Base-by-base conservation (phyloP, 2,329 filamentous ascomycete genomes). In the Alternaria gansuensis region DNA sequence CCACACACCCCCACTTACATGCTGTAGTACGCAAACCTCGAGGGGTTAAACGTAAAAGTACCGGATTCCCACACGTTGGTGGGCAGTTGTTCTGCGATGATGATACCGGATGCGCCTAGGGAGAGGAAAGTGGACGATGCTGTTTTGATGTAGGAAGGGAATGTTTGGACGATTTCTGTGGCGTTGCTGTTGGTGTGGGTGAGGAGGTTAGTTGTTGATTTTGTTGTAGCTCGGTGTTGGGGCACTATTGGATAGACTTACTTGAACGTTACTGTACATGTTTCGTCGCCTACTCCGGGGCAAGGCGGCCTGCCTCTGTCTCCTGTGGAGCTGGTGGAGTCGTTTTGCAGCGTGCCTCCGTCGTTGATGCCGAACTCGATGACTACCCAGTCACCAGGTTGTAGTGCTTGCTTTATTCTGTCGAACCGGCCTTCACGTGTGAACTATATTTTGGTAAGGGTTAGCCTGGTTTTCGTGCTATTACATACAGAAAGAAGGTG, bases 361-460 rank as follows among this genome's bases (percentile, higher is more conserved):
- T 90, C 88, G 63, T 90, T 90, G 77, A 90, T 88, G 0, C 88
- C 88, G 60, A 90, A 88, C 65, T 90, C 87, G 54, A 90, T 88
- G 31, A 90, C 79, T 0, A 89, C 86, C 75, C 83, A 87, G 71
- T 90, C 88, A 4, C 85, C 86, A 0, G 78, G 59, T 69, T 82
- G 66, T 33, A 89, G 77, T 2, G 80, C 71, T 29, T 79, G 72
- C 9, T 83, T 83, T 45, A 90, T 83, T 0, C 77, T 78, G 5
- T 81, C 75, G 75, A 90, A 90, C 3, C 85, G 84, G 3, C 85
- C 86, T 76, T 90, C 88, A 41, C 85, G 82, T 1, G 83, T 87
- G 75, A 83, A 90, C 48, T 51, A 0, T 34, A 1, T 3, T 3
- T 34, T 5, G 13, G 0, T n/a, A 10, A 0, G 2, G 0, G 3